Base-by-base conservation (phyloP, 2,329 filamentous ascomycete species). In the Paecilomyces fulvus region DNA sequence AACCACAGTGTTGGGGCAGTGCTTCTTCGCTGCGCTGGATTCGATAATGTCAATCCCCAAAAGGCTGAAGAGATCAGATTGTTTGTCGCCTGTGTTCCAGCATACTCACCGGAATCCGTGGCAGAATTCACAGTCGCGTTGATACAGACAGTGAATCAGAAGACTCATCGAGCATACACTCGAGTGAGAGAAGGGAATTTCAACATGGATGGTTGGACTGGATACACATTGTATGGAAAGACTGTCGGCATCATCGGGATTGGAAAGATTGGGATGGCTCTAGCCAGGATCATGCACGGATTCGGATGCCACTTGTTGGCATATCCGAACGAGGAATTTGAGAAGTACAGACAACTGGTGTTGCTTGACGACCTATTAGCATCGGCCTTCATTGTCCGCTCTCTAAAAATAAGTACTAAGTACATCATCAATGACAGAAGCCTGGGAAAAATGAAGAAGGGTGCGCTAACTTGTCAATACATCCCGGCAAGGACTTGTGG, bases 171-270 rank as follows among this genome's bases (percentile, higher is more conserved):
- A 21, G 83, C 85, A 2, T 87, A 85, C 70, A 86, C 84, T 67
- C 82, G 85, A 25, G 84, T 86, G 20, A 81, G 84, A 49, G 84
- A 88, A 68, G 84, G 82, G 52, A 88, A 88, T 68, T 88, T 88
- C 66, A 80, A 78, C 49, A 79, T 88, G 30, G 79, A 85, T 59
- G 85, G 85, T 1, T 63, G 74, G 4, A 61, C 82, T 14, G 85
- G 85, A 2, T 75, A 71, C 50, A 88, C 83, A 1, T 73, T 88
- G 14, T 67, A 79, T 63, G 83, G 83, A 51, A 85, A 85, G 73
- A 87, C 84, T 1, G 83, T 88, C 3, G 86, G 86, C 6, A 72
- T 89, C 50, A 69, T 88, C 1, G 86, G 86, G 28, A 81, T 83
- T 0, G 86, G 86, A 4, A 80, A 79, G 59, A 89, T 89, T 58